Evolutionary conservation across 2,329 filamentous ascomycete species (phyloP).

Genomic region (Aurifilum marmelostoma): DNA sequence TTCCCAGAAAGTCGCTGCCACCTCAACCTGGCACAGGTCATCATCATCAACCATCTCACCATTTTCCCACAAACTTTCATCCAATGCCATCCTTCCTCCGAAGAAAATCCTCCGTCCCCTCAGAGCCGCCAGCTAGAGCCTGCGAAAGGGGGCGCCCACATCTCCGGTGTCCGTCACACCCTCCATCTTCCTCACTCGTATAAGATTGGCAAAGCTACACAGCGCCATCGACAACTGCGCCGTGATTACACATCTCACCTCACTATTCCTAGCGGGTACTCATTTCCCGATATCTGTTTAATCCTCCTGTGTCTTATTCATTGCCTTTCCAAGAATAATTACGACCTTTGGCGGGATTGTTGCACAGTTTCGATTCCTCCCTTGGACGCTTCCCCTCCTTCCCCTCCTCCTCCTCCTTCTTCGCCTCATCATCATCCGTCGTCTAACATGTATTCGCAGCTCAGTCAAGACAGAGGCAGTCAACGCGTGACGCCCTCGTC

Average conservation of each 20-base stretch:
- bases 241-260: background rate
- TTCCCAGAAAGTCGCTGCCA: background rate
- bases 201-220: background rate
- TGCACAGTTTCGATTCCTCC: background rate
- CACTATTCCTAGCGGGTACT: background rate
- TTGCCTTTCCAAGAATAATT: background rate
- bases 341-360: background rate
- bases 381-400: background rate
- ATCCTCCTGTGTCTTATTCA: background rate
- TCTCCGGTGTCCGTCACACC: background rate
- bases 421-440: background rate
- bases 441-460: background rate
- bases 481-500: constrained; percentile 23
- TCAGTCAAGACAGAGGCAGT: background rate
- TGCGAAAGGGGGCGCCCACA: background rate
- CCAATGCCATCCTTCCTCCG: background rate
- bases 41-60: background rate
- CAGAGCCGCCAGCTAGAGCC: background rate
- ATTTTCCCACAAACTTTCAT: background rate
- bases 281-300: background rate
- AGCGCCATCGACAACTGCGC: background rate
- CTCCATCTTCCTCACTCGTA: background rate
- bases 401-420: background rate
- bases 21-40: background rate
- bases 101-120: background rate